Evolutionary conservation across 2,329 filamentous ascomycete genomes (phyloP).

Genomic region (Gyromitra esculenta): DNA sequence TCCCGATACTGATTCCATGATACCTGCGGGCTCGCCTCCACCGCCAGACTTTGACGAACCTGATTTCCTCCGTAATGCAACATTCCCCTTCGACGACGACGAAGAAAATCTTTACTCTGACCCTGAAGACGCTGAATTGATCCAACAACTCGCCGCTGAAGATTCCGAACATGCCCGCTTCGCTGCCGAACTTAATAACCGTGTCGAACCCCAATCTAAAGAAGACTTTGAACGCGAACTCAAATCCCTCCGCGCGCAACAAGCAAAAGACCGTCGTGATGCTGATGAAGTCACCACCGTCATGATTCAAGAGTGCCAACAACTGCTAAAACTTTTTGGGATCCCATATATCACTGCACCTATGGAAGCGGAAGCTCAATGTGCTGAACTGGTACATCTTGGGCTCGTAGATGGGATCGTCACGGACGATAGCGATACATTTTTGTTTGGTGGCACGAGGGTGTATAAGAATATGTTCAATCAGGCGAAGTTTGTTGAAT

Average conservation of each 20-base stretch:
- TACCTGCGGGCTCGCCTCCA: conserved; percentile 15
- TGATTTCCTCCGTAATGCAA: conserved; percentile 21
- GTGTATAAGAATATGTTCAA: conserved; percentile 99
- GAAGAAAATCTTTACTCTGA: conserved; percentile 75
- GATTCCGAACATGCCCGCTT: conserved; percentile 94
- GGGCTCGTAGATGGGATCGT: conserved; percentile 96
- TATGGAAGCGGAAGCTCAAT: conserved; percentile 99
- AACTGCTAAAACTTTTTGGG: conserved; percentile 87
- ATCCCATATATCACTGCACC: conserved; percentile 96
- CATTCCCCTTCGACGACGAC: conserved; percentile 61
- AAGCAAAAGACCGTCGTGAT: conserved; percentile 94
- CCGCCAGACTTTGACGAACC: conserved; percentile 28
- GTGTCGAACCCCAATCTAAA: conserved; percentile 29
- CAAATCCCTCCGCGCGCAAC: conserved; percentile 85
- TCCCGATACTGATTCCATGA: conserved; percentile 8
- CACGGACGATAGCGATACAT: conserved; percentile 95
- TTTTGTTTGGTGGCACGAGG: conserved; percentile 93
- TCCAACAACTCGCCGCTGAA: conserved; percentile 86
- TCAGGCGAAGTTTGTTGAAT: conserved; percentile 96
- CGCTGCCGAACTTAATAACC: conserved; percentile 75
- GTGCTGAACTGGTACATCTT: conserved; percentile 84
- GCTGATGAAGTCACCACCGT: conserved; percentile 96
- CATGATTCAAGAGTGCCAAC: conserved; percentile 95
- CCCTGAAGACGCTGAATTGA: conserved; percentile 88
- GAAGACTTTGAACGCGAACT: conserved; percentile 74